Percentiles rank a stretch among this genome's conserved stretches.
Conservation (phyloP, 2,329 filamentous ascomycete genomes). For the Verticillium alfalfae region DNA sequence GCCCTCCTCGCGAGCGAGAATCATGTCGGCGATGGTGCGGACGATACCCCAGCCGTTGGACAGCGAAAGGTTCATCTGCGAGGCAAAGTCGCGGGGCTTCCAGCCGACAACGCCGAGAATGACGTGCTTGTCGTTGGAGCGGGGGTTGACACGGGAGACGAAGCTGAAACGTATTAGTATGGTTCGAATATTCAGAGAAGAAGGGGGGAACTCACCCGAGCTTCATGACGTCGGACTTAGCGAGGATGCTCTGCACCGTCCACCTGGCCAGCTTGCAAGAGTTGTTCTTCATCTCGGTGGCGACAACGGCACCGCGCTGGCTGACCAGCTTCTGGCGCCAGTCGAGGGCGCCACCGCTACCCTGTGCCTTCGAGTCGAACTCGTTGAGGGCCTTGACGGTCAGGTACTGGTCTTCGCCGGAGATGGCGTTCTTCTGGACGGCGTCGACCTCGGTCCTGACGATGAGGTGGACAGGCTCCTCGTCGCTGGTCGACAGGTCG, state of each 20-base stretch:
- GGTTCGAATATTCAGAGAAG: background rate
- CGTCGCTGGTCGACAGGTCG: conserved; percentile 89
- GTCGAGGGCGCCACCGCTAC: conserved; percentile 89
- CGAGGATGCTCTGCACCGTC: conserved; percentile 95
- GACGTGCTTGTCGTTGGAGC: conserved; percentile 88
- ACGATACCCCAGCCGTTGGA: conserved; percentile 99
- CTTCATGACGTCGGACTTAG: conserved; percentile 98
- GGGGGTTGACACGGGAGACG: conserved; percentile 89
- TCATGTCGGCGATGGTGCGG: conserved; percentile 95
- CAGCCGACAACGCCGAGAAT: conserved; percentile 93
- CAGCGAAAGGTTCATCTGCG: conserved; percentile 96
- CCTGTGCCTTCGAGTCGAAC: conserved; percentile 97
- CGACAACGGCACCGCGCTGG: conserved; percentile 93
- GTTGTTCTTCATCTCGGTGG: conserved; percentile 99
- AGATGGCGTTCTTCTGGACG: conserved; percentile 90
- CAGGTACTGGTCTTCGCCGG: conserved; percentile 84
- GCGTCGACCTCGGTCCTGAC: conserved; percentile 95
- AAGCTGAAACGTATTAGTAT: conserved; percentile 52
- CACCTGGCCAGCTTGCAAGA: conserved; percentile 96
- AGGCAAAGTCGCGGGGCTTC: conserved; percentile 95
- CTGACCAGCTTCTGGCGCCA: conserved; percentile 93
- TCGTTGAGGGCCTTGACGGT: conserved; percentile 97
- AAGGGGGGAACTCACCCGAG: conserved; percentile 62
- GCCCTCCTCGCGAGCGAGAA: conserved; percentile 68
- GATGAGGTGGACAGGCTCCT: conserved; percentile 87